Evolutionary conservation across 352 stramenopile genomes (phyloP).

Genomic region (Pythium aquatile): DNA sequence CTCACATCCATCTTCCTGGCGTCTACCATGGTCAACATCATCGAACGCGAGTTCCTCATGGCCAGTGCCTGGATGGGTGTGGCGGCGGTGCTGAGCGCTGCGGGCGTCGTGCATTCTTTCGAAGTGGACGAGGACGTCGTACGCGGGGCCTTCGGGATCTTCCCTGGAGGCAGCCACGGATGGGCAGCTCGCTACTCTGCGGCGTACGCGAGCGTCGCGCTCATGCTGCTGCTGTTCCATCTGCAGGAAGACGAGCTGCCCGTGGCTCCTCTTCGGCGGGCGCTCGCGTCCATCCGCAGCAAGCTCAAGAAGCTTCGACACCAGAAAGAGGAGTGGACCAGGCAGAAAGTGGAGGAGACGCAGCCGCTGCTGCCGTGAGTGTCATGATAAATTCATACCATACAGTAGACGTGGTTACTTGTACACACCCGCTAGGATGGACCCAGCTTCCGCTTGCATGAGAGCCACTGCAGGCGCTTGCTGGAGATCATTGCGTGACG

Average conservation of each 20-base stretch:
- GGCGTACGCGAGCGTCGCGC: slow-evolving; percentile 19
- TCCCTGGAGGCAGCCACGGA: slow-evolving; percentile 27
- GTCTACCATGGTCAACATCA: slow-evolving; percentile 49
- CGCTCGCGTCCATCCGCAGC: neutral
- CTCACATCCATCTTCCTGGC: slow-evolving; percentile 46
- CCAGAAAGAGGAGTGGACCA: neutral
- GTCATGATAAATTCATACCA: neutral
- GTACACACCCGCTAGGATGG: neutral
- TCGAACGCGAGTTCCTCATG: slow-evolving; percentile 43
- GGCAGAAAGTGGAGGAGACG: neutral
- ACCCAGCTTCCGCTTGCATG: neutral
- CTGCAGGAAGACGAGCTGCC: slow-evolving; percentile 30
- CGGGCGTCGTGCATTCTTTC: slow-evolving; percentile 44
- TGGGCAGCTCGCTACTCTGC: slow-evolving; percentile 25
- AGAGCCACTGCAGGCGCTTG: neutral
- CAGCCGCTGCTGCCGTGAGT: slow-evolving; percentile 2
- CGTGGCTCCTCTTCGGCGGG: slow-evolving; percentile 8
- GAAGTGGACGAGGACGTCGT: slow-evolving; percentile 35
- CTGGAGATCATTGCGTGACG: neutral
- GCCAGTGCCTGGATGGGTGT: slow-evolving; percentile 40
- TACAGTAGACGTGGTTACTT: neutral
- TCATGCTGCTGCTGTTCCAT: slow-evolving; percentile 33
- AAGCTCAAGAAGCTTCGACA: neutral
- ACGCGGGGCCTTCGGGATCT: slow-evolving; percentile 25
- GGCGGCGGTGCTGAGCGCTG: slow-evolving; percentile 27